Evolutionary conservation across 2,329 filamentous ascomycete genomes (phyloP).

Genomic region (Cladosporium sp.): DNA sequence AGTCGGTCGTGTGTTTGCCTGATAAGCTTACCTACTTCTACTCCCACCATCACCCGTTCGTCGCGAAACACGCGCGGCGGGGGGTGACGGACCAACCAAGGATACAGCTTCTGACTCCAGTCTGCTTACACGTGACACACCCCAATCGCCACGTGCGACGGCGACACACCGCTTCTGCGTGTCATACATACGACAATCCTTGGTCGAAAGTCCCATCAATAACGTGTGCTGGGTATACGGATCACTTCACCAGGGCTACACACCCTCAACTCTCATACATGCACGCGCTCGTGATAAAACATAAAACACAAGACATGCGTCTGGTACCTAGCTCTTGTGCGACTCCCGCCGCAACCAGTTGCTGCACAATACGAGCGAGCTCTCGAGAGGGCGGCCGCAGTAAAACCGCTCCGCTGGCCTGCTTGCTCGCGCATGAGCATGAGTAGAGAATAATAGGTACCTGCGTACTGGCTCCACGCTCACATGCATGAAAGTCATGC

Average conservation of each 20-base stretch:
- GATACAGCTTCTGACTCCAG: neutral
- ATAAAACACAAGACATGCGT: neutral
- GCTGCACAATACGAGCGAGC: neutral
- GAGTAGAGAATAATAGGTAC: neutral
- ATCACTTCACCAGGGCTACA: neutral
- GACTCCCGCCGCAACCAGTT: neutral
- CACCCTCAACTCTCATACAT: slow-evolving; percentile 3
- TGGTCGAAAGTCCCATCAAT: no score
- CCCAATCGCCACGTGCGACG: neutral
- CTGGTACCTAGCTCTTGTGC: neutral
- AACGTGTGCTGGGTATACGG: no score
- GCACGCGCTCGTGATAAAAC: neutral
- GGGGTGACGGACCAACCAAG: neutral
- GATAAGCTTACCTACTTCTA: no score
- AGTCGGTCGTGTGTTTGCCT: no score
- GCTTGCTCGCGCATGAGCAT: neutral
- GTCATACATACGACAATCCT: neutral
- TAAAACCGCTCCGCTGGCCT: neutral
- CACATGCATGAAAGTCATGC: neutral
- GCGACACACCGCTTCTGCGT: neutral
- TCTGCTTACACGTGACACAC: neutral
- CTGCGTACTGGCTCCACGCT: neutral
- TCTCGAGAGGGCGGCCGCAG: neutral
- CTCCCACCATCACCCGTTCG: no score
- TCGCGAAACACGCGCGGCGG: slow-evolving; percentile 5